Evolutionary conservation across 2,329 filamentous ascomycete genomes (phyloP), one percentile per base, ranked within the genome.

Genomic region (Leptographium radiaticola): DNA sequence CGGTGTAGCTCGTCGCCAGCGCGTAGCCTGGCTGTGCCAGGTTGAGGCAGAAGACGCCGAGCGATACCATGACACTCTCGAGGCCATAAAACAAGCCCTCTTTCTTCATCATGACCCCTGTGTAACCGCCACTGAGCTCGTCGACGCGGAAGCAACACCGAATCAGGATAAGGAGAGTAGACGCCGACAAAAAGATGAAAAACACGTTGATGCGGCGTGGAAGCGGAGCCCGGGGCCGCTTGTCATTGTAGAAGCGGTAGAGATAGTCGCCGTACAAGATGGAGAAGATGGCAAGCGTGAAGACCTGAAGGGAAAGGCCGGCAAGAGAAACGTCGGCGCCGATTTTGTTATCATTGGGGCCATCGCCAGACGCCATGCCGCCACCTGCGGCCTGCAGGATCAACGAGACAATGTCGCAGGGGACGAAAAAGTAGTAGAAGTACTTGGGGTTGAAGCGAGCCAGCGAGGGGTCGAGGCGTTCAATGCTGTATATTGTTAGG

Each of bases 91-190:
- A 80, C 2, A 75, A 61, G 0, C 63, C 65, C 61, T 81, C 66
- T 44, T 80, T 61, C 6, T 67, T 68, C 43, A 83, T 77, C 53
- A 84, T 64, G 6, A 69, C 63, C 0, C 79, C 81, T 31, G 64
- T 61, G 69, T 81, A 86, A 1, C 83, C 83, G 43, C 81, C 69
- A 57, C 75, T 78, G 56, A 86, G 65, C 66, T 87, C 83, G 11
- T 79, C 79, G 45, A 84, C 79, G 53, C 83, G 74, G 64, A 81
- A 61, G 51, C 55, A 38, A 58, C 77, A 83, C 15, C 83, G 71
- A 4, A 75, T 74, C 40, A 85, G 75, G 59, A 86, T 81, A 44
- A 76, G 68, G 2, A 82, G 51, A 4, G 81, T 79, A 0, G 80
- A 75, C 1, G 77, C 61, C 1, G 67, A 64, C 12, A 84, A 66